Conservation (phyloP, 2,329 filamentous ascomycete species). For the Phialophora tarda region DNA sequence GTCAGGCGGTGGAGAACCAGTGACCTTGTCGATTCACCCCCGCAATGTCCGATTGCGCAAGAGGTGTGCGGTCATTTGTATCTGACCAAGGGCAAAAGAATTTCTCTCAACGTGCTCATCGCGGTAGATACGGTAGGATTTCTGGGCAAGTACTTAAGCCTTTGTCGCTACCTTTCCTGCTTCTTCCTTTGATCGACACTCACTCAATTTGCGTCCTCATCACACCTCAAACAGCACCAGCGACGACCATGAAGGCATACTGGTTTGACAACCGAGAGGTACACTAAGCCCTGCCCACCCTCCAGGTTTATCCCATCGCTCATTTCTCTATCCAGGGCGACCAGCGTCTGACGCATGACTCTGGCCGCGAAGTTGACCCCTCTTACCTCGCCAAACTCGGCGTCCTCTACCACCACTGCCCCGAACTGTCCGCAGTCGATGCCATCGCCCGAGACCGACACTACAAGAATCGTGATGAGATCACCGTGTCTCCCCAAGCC, state of each 20-base stretch:
- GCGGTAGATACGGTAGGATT: background rate
- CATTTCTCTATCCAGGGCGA: conserved; percentile 69
- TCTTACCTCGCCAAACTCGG: conserved; percentile 74
- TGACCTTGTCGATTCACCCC: background rate
- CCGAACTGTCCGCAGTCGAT: conserved; percentile 71
- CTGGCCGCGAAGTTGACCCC: conserved; percentile 69
- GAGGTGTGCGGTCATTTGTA: conserved; percentile 4
- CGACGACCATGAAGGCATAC: conserved; percentile 68
- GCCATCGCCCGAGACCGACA: conserved; percentile 72
- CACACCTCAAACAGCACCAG: background rate
- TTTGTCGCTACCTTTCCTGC: conserved; percentile 1
- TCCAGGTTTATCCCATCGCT: conserved; percentile 13
- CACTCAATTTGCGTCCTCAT: background rate
- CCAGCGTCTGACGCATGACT: conserved; percentile 89
- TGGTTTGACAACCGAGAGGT: conserved; percentile 72
- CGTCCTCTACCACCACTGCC: conserved; percentile 76
- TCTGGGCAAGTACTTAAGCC: conserved; percentile 6
- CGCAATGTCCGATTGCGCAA: conserved; percentile 22
- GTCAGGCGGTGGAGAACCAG: background rate
- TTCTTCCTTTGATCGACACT: background rate
- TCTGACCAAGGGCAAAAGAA: conserved; percentile 23
- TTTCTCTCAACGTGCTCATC: conserved; percentile 22
- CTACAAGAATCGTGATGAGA: conserved; percentile 95
- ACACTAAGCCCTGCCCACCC: conserved; percentile 35
- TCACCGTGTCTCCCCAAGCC: conserved; percentile 81